Evolutionary conservation across 2,329 filamentous ascomycete species (phyloP), one percentile per base, ranked within the genome.

Genomic region (Fusarium coffeatum): DNA sequence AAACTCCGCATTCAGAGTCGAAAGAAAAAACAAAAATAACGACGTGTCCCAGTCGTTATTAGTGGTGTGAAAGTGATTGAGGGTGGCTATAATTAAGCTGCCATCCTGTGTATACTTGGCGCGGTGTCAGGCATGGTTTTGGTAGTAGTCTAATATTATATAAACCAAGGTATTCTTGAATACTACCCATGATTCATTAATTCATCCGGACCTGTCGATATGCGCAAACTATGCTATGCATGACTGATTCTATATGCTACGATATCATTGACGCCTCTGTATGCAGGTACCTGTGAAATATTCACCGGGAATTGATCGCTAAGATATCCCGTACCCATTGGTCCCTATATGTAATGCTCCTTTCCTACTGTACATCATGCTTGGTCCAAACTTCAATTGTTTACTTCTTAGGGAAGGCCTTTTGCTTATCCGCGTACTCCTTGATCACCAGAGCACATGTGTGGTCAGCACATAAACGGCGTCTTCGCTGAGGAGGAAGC

Each of bases 401-500:
- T 55, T 60, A 72, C 20, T 64, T 57, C 69, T 86, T 86, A 32
- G 78, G 80, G 74, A 88, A 87, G 0, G 86, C 83, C 83, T 89
- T 89, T 78, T 90, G 88, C 72, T 83, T 81, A 9, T 90, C 83
- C 25, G 86, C 84, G 75, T 87, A 99, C 73, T 99, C 93, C 79
- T 90, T 91, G 63, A 98, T 91, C 55, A 96, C 84, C 61, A 98
- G 83, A 8, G 92, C 88, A 80, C 96, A 99, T 67, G 85, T 88
- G n/a, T 94, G 87, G 77, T 99, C 95, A 71, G 92, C 86, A 80
- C 96, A 99, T 55, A 99, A 84, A 66, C 91, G 87, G 83, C 89
- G 94, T 76, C 93, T 87, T 73, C 94, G 87, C 76, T 89, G 84
- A 4, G 85, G 79, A 8, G 94, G 92, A 77, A 99, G 82, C 82